Evolutionary conservation across 78 protist genomes (phyloP).

Genomic region (Speleostelium caveatum): DNA sequence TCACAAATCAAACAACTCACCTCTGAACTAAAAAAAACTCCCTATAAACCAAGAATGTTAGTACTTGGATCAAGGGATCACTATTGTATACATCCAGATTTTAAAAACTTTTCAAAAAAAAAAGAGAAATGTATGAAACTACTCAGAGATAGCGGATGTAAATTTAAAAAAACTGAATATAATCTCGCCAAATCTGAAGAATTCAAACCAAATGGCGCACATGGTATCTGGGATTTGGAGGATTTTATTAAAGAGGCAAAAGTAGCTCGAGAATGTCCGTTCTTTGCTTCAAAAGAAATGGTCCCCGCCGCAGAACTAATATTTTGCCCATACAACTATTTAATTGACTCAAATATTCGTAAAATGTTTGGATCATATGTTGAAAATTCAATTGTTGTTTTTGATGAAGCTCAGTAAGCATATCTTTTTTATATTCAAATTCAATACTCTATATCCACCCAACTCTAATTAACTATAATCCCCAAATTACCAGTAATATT

Average conservation of each 20-base stretch:
- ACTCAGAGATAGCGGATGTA: conserved; percentile 5
- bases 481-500: no score
- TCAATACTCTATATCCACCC: no score
- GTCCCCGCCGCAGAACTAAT: conserved; percentile 84
- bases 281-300: conserved; percentile 81
- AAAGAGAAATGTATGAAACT: conserved; percentile 34
- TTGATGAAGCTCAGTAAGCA: conserved; percentile 95
- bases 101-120: conserved; percentile 18
- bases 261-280: conserved; percentile 92
- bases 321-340: conserved; percentile 98
- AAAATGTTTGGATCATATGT: background rate
- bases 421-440: no score
- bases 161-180: background rate
- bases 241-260: conserved; percentile 84
- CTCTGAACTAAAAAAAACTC: conserved; percentile 89
- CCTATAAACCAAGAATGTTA: conserved; percentile 75
- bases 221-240: conserved; percentile 88
- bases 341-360: conserved; percentile 89
- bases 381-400: conserved; percentile 73
- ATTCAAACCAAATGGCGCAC: background rate
- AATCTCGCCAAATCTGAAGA: background rate
- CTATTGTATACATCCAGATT: conserved; percentile 91
- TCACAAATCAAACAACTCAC: conserved; percentile 97
- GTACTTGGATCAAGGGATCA: conserved; percentile 94
- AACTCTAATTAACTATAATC: background rate